phyloP scores from a whole-genome alignment of 2,329 filamentous ascomycete genomes.

The Diplodia mutila region DNA sequence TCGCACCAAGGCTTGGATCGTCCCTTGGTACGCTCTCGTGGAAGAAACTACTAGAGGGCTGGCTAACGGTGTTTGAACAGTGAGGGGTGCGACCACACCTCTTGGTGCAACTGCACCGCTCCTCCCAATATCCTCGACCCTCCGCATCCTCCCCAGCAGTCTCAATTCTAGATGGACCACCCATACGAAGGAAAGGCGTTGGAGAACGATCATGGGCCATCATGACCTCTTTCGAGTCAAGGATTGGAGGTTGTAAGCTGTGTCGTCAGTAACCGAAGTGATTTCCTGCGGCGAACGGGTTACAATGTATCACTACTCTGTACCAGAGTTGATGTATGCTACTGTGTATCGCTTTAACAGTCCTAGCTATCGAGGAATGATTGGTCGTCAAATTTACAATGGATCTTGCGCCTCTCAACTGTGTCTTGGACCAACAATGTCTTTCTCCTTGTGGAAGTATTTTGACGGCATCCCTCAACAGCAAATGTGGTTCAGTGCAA shows the following conservation, averaged over 20 bases:
- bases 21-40: neutral
- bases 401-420: neutral
- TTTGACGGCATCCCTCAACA: neutral
- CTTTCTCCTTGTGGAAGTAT: neutral
- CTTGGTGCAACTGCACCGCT: slow-evolving; percentile 25
- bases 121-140: neutral
- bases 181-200: neutral
- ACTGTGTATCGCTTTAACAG: neutral
- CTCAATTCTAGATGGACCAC: neutral
- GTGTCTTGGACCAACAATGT: no score
- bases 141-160: neutral
- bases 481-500: neutral
- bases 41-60: no score
- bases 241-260: neutral
- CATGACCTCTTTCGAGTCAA: neutral
- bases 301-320: neutral
- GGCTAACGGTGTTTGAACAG: neutral
- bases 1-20: slow-evolving; percentile 6
- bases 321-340: neutral
- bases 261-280: neutral
- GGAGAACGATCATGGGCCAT: neutral
- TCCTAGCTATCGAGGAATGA: neutral
- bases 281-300: neutral
- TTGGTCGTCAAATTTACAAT: neutral
- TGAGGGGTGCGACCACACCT: slow-evolving; percentile 16